Conservation (phyloP, 495 filamentous ascomycete species). For the Astrocystis sublimbata region DNA sequence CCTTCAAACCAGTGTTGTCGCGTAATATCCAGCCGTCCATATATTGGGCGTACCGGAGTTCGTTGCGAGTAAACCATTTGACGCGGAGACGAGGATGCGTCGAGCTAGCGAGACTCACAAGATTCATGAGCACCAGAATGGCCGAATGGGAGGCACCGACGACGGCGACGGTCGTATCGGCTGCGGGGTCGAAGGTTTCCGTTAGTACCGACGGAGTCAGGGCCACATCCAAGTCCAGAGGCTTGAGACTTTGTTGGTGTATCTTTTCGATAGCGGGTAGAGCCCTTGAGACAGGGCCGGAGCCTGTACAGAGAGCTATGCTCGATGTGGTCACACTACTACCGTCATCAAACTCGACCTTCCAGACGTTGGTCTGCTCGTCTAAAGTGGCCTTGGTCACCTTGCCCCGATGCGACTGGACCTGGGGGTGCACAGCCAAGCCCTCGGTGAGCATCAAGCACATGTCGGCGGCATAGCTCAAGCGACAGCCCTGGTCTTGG, state of each 20-base stretch:
- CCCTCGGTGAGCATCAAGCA: constrained; percentile 52
- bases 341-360: constrained; percentile 39
- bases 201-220: constrained; percentile 57
- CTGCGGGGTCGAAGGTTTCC: constrained; percentile 38
- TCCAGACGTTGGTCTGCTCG: constrained; percentile 45
- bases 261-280: constrained; percentile 42
- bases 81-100: constrained; percentile 55
- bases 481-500: constrained; percentile 54
- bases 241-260: constrained; percentile 29
- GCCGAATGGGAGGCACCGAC: constrained; percentile 64
- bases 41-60: constrained; percentile 61
- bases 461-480: constrained; percentile 57
- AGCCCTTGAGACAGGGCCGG: constrained; percentile 44
- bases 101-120: constrained; percentile 51
- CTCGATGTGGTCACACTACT: constrained; percentile 37
- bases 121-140: constrained; percentile 61
- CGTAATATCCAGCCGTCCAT: constrained; percentile 63
- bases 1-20: constrained; percentile 65
- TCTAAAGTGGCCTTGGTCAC: constrained; percentile 45
- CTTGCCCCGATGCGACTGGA: constrained; percentile 42
- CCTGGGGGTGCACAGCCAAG: constrained; percentile 47
- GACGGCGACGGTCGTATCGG: constrained; percentile 49
- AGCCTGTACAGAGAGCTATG: constrained; percentile 61
- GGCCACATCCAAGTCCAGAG: constrained; percentile 56
- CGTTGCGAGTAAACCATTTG: constrained; percentile 62